phyloP scores from a whole-genome alignment of 805 yeast genomes.

The Candida sphagnicola region DNA sequence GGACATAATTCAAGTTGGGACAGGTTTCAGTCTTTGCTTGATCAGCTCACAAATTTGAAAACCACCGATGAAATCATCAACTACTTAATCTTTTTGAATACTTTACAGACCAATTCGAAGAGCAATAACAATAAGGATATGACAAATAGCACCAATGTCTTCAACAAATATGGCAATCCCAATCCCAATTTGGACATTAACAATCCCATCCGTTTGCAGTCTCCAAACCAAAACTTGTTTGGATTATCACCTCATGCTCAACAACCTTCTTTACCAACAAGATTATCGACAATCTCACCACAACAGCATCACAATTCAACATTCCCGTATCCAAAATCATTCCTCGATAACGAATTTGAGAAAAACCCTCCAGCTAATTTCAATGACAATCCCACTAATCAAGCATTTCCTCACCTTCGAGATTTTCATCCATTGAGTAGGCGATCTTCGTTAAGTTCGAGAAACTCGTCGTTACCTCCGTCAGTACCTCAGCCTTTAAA shows the following conservation, averaged over 20 bases:
- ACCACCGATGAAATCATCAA: constrained; percentile 28
- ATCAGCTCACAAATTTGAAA: constrained; percentile 22
- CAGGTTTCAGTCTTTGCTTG: constrained; percentile 26
- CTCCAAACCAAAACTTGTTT: neutral
- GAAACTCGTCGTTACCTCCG: constrained; percentile 1
- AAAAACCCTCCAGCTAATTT: neutral
- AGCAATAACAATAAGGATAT: neutral
- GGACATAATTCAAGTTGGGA: constrained; percentile 29
- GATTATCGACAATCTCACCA: constrained; percentile 3
- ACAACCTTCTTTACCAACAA: constrained; percentile 2
- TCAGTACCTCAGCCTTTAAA: constrained; percentile 4
- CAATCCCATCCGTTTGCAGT: neutral
- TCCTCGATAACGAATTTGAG: neutral
- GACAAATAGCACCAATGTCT: no score
- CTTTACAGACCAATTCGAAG: constrained; percentile 8
- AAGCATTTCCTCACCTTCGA: neutral
- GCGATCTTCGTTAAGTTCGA: constrained; percentile 1
- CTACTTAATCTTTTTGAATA: constrained; percentile 30
- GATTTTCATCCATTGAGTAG: neutral
- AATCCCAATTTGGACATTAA: no score
- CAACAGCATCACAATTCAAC: neutral
- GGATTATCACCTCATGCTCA: neutral
- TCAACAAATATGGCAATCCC: no score
- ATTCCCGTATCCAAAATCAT: neutral
- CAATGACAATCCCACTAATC: neutral